These are phyloP conservation scores for Gigaspora rosea DNA, from an alignment of 192 early-diverging fungal genomes.

Conservation along the genomic window DNA sequence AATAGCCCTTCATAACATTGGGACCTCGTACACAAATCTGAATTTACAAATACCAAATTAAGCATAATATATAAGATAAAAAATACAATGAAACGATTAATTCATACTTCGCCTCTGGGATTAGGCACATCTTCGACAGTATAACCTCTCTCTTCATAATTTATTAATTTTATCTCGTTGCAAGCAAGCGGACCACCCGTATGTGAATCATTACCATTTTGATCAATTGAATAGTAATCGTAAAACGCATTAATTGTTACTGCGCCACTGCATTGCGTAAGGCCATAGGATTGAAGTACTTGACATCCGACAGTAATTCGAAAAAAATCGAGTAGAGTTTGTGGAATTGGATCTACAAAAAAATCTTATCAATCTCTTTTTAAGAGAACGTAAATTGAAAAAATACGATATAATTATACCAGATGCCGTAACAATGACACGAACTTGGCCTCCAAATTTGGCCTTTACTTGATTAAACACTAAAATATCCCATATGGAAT, in stretches of 20 bases:
- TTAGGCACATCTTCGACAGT: slow-evolving; percentile 65
- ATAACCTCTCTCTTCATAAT: slow-evolving; percentile 78
- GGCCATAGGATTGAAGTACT: slow-evolving; percentile 58
- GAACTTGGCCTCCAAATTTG: slow-evolving; percentile 47
- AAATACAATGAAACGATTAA: background rate
- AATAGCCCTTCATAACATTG: slow-evolving; percentile 82
- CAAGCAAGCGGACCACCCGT: slow-evolving; percentile 68
- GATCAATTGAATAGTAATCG: slow-evolving; percentile 43
- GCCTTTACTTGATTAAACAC: slow-evolving; percentile 47
- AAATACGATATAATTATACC: slow-evolving; percentile 28
- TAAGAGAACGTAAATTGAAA: background rate
- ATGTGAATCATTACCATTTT: slow-evolving; percentile 34
- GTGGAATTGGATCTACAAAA: slow-evolving; percentile 16
- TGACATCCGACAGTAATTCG: slow-evolving; percentile 62
- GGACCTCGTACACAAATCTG: slow-evolving; percentile 77
- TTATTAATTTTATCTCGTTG: slow-evolving; percentile 76
- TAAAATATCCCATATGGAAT: slow-evolving; percentile 46
- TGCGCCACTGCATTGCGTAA: slow-evolving; percentile 40
- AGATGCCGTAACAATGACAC: slow-evolving; percentile 33
- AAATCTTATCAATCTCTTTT: background rate
- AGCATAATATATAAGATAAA: background rate
- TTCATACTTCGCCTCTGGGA: slow-evolving; percentile 73
- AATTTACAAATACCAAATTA: background rate
- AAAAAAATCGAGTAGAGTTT: slow-evolving; percentile 52
- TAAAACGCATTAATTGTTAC: slow-evolving; percentile 44